These are phyloP conservation scores for Tolypocladium inflatum DNA, from an alignment of 2,329 filamentous ascomycete species.

Conservation along the genomic window DNA sequence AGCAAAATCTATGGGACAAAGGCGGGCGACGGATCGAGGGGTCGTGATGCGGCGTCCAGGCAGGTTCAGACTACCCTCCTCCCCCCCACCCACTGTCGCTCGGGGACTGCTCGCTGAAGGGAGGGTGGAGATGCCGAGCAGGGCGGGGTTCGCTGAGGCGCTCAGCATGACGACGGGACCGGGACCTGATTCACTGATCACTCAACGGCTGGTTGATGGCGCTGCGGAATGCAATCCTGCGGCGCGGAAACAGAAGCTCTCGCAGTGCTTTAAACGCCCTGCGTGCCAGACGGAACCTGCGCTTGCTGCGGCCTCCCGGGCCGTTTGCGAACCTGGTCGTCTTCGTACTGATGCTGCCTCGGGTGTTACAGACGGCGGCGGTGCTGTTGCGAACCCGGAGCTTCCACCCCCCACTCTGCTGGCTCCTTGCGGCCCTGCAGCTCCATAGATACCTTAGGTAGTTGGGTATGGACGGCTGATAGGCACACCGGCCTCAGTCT, in stretches of 20 bases:
- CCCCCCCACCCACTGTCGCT: background rate
- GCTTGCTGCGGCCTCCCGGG: background rate
- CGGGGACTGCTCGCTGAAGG: background rate
- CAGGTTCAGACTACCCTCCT: background rate
- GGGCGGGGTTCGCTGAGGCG: background rate
- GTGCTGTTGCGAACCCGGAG: background rate
- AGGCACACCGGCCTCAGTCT: background rate
- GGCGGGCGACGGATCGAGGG: background rate
- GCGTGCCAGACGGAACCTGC: background rate
- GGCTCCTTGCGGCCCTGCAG: background rate
- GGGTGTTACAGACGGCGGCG: background rate
- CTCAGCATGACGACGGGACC: background rate
- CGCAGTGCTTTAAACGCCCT: background rate
- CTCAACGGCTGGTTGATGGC: background rate
- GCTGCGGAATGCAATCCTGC: background rate
- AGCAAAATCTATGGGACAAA: background rate
- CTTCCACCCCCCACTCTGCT: background rate
- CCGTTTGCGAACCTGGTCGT: background rate
- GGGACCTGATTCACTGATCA: background rate
- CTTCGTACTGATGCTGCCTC: background rate
- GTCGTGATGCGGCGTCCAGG: background rate
- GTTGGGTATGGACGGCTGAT: background rate
- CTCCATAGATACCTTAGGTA: background rate
- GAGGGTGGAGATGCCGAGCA: background rate
- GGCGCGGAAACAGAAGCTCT: background rate